Evolutionary conservation across 371 early-diverging fungal species (phyloP).

Genomic region (Entomophthora muscae): DNA sequence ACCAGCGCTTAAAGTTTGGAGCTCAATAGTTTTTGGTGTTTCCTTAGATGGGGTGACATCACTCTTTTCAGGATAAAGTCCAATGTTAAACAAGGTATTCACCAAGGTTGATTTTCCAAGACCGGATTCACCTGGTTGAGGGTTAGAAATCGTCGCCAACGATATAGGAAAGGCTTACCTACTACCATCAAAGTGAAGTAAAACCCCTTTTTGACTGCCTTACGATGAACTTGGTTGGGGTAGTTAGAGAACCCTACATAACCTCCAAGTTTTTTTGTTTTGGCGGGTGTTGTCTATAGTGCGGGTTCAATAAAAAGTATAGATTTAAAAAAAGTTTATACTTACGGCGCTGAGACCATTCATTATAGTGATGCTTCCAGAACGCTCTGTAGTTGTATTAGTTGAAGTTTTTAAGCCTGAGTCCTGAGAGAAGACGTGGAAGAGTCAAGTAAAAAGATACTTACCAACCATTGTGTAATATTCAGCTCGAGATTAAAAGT

Average conservation of each 20-base stretch:
- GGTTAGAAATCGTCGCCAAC: background rate
- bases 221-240: slow-evolving; percentile 97
- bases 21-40: slow-evolving; percentile 81
- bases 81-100: slow-evolving; percentile 94
- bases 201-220: slow-evolving; percentile 97
- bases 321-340: background rate
- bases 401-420: too few relatives aligned
- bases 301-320: background rate
- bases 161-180: slow-evolving; percentile 31
- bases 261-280: slow-evolving; percentile 69
- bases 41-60: slow-evolving; percentile 61
- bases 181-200: slow-evolving; percentile 96
- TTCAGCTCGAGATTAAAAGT: too few relatives aligned
- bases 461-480: too few relatives aligned
- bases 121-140: slow-evolving; percentile 79
- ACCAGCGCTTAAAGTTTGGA: slow-evolving; percentile 82
- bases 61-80: slow-evolving; percentile 75
- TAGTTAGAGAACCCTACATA: slow-evolving; percentile 96
- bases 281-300: slow-evolving; percentile 11
- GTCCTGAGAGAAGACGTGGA: too few relatives aligned
- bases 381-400: background rate
- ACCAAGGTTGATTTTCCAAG: slow-evolving; percentile 99
- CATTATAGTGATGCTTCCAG: slow-evolving; percentile 1
- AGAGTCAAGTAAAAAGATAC: too few relatives aligned
- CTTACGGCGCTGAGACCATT: background rate